A percentile compares a stretch with the other conserved stretches of the same genome.
Conservation (phyloP, 441 rosid species). For the Mallotus japonicus region DNA sequence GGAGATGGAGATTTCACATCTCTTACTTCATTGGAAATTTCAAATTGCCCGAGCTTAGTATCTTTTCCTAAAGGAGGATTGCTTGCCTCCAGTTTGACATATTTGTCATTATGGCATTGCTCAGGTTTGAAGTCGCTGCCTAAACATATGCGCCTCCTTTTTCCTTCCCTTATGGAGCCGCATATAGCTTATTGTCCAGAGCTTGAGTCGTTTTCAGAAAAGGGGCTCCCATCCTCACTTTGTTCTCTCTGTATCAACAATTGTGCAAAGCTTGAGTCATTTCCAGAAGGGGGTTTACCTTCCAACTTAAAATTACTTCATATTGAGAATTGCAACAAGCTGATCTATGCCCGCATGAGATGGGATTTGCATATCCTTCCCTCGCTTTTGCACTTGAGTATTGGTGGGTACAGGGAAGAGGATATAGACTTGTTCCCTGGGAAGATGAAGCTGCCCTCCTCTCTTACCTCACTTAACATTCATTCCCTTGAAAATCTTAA, state of each 20-base stretch:
- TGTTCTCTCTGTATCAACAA: too few relatives aligned
- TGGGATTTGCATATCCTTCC: constrained; percentile 17
- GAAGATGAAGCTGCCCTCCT: constrained; percentile 15
- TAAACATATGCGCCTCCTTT: background rate
- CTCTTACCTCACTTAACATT: background rate
- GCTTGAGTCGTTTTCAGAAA: background rate
- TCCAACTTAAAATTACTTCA: constrained; percentile 17
- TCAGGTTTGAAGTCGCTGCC: constrained; percentile 23
- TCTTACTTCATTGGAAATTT: constrained; percentile 22
- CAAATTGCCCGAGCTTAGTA: background rate
- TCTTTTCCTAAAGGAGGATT: background rate
- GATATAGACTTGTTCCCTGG: constrained; percentile 6
- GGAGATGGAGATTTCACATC: background rate
- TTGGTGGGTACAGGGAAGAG: background rate
- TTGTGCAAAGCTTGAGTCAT: too few relatives aligned
- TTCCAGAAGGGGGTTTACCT: constrained; percentile 29
- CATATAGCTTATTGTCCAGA: background rate
- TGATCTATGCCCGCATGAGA: background rate
- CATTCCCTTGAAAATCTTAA: background rate
- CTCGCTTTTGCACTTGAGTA: background rate
- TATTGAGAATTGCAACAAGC: constrained; percentile 1
- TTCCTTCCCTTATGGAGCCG: background rate
- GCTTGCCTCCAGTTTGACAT: background rate
- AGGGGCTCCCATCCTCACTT: too few relatives aligned
- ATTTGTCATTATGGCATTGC: constrained; percentile 9